Conservation (phyloP, 2,329 filamentous ascomycete species). For the Huntiella savannae region DNA sequence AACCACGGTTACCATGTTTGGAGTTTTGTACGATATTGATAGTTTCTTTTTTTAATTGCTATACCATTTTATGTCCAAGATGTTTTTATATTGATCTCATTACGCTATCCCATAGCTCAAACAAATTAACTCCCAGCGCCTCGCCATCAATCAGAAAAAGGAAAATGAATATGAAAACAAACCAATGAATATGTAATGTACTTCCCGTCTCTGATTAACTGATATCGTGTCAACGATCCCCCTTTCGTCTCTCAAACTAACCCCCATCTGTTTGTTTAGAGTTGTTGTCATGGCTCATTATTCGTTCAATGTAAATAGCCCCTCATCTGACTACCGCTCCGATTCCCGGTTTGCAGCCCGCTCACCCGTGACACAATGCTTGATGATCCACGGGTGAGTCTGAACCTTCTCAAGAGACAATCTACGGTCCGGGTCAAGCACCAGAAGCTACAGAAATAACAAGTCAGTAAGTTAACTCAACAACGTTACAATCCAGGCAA, state of each 20-base stretch:
- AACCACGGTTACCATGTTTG: slow-evolving; percentile 5
- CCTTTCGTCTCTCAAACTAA: neutral
- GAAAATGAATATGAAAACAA: no score
- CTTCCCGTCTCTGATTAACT: neutral
- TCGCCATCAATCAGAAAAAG: no score
- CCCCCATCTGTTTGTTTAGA: no score
- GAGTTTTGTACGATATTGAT: neutral
- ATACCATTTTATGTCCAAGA: neutral
- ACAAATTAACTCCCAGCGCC: no score
- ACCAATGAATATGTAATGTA: no score
- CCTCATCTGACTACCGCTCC: neutral
- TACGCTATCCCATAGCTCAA: no score
- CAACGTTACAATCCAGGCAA: neutral
- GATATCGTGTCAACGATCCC: no score
- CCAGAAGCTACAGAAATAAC: slow-evolving; percentile 43
- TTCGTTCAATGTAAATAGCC: no score
- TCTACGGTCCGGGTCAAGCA: slow-evolving; percentile 83
- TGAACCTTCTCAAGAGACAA: slow-evolving; percentile 79
- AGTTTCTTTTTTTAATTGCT: neutral
- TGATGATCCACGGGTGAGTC: slow-evolving; percentile 87
- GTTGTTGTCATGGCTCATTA: no score
- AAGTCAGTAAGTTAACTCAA: slow-evolving; percentile 4
- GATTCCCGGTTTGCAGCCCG: slow-evolving; percentile 29
- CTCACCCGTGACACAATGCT: slow-evolving; percentile 64
- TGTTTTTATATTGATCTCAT: no score